These are phyloP conservation scores for Coccinonectria pachysandricola DNA, from an alignment of 2,329 filamentous ascomycete species.

Conservation along the genomic window DNA sequence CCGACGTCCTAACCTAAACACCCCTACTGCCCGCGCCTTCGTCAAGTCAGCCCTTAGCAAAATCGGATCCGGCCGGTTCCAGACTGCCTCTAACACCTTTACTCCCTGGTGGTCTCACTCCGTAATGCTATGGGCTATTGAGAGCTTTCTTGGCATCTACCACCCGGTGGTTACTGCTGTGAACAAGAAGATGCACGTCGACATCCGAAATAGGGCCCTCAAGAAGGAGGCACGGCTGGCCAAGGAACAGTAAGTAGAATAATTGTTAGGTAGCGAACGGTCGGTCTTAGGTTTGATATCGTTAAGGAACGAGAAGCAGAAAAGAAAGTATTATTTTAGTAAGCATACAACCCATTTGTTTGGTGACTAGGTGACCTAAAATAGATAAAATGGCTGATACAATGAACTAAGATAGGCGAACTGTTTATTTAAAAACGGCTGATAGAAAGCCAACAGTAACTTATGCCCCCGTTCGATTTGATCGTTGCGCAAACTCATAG, in stretches of 20 bases:
- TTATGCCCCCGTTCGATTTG: no score
- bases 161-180: constrained; percentile 35
- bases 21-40: constrained; percentile 75
- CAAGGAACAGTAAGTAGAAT: constrained; percentile 45
- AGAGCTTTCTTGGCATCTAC: constrained; percentile 43
- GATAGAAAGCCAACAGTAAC: no score
- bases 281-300: no score
- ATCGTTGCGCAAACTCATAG: no score
- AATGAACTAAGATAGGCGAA: no score
- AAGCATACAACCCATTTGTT: no score
- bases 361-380: no score
- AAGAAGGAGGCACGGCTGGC: constrained; percentile 75
- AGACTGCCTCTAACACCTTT: constrained; percentile 71
- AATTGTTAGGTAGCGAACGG: no score
- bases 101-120: constrained; percentile 92
- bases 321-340: no score
- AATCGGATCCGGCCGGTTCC: constrained; percentile 71
- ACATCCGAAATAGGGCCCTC: constrained; percentile 72
- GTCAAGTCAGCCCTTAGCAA: constrained; percentile 70
- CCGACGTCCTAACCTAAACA: constrained; percentile 62
- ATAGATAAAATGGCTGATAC: no score
- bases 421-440: no score
- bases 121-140: constrained; percentile 74
- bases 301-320: no score
- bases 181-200: constrained; percentile 63